phyloP scores from a whole-genome alignment of 306 rosid genomes.

The Cucumis hystrix region DNA sequence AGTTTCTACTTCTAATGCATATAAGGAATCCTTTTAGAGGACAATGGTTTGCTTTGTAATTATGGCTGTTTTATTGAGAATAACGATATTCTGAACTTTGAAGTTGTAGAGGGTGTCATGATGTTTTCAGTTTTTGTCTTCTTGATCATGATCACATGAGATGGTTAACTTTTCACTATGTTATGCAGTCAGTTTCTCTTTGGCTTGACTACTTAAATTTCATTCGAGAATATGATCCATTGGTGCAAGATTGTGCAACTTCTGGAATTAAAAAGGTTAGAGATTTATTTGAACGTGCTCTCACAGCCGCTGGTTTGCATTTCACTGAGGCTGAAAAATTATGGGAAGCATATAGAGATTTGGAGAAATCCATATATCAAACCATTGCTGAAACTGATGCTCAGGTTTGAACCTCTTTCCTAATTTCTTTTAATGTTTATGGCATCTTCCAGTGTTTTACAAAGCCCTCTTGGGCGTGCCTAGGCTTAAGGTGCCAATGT shows the following conservation, averaged over 20 bases:
- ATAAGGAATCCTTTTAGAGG: neutral
- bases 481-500: no score
- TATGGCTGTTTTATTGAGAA: neutral
- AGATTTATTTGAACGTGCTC: slow-evolving; percentile 72
- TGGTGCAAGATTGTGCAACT: slow-evolving; percentile 33
- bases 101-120: neutral
- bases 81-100: neutral
- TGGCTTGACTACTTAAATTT: slow-evolving; percentile 66
- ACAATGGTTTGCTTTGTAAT: neutral
- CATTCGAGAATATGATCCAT: slow-evolving; percentile 52
- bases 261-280: slow-evolving; percentile 57
- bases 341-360: slow-evolving; percentile 76
- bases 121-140: neutral
- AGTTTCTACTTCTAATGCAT: neutral
- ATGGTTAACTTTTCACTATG: slow-evolving; percentile 12
- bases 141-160: neutral
- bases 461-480: no score
- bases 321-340: slow-evolving; percentile 54
- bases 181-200: slow-evolving; percentile 63
- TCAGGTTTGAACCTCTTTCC: slow-evolving; percentile 34
- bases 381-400: slow-evolving; percentile 38
- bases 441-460: no score
- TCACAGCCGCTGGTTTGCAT: slow-evolving; percentile 84
- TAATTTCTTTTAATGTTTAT: no score
- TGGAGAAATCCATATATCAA: slow-evolving; percentile 49